Evolutionary conservation across 2,329 filamentous ascomycete genomes (phyloP).

Genomic region (Dothideomycetes sp.): DNA sequence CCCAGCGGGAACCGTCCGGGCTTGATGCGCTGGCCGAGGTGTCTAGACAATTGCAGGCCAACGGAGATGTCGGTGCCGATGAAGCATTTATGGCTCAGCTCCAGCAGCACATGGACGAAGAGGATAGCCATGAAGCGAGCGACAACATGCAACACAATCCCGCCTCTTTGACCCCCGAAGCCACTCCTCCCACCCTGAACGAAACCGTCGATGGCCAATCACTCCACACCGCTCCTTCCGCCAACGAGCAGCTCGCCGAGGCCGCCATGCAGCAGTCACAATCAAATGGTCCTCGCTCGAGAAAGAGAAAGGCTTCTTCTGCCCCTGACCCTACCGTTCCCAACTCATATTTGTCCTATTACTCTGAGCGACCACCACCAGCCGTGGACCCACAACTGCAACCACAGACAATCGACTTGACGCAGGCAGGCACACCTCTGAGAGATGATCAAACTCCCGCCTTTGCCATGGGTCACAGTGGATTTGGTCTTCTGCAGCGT

Average conservation of each 20-base stretch:
- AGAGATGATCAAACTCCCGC: constrained; percentile 10
- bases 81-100: constrained; percentile 9
- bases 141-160: constrained; percentile 2
- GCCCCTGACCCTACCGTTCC: not conserved
- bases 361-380: not conserved
- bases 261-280: not conserved
- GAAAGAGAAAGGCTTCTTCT: constrained; percentile 4
- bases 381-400: constrained; percentile 7
- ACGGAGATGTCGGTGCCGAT: constrained; percentile 7
- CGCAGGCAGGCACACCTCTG: no score
- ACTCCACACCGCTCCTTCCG: constrained; percentile 2
- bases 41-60: constrained; percentile 50
- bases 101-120: constrained; percentile 11
- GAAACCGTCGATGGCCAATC: constrained; percentile 1
- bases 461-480: constrained; percentile 22
- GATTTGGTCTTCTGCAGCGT: constrained; percentile 16
- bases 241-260: not conserved
- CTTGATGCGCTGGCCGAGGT: constrained; percentile 82
- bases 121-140: constrained; percentile 1
- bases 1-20: constrained; percentile 40
- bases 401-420: no score
- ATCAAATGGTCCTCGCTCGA: not conserved
- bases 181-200: constrained; percentile 13
- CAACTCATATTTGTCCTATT: not conserved
- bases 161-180: constrained; percentile 10